Evolutionary conservation across 1,139 yeast species (phyloP).

Genomic region (Pichia sorboxylosa): DNA sequence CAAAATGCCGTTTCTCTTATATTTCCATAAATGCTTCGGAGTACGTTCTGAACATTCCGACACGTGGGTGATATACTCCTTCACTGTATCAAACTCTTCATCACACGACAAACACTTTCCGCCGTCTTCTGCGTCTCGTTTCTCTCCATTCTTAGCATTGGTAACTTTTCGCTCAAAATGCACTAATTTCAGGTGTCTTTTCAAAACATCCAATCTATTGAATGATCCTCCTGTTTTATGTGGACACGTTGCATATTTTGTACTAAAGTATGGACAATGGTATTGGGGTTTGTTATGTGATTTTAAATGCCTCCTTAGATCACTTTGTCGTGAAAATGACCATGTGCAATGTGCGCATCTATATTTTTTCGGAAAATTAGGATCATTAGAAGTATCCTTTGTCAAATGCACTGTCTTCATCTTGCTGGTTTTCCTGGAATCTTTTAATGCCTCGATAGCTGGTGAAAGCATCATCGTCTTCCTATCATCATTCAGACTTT

Average conservation of each 20-base stretch:
- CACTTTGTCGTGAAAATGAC: constrained; percentile 59
- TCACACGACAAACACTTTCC: constrained; percentile 22
- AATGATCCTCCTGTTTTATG: constrained; percentile 66
- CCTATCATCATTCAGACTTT: too few relatives aligned
- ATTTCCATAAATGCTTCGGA: constrained; percentile 23
- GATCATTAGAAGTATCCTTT: constrained; percentile 14
- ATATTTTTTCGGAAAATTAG: constrained; percentile 28
- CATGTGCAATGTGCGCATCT: constrained; percentile 52
- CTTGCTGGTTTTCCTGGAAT: background rate
- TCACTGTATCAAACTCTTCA: constrained; percentile 36
- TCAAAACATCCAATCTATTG: constrained; percentile 56
- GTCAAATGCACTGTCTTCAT: constrained; percentile 1
- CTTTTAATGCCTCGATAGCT: background rate
- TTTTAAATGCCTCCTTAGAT: constrained; percentile 51
- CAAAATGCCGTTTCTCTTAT: constrained; percentile 21
- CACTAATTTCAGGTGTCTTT: constrained; percentile 55
- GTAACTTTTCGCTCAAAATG: constrained; percentile 43
- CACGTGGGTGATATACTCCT: constrained; percentile 55
- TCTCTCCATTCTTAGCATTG: constrained; percentile 11
- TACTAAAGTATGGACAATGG: constrained; percentile 61
- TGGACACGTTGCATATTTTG: constrained; percentile 45
- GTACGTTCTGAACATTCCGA: constrained; percentile 41
- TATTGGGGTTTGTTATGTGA: constrained; percentile 55
- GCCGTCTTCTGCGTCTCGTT: constrained; percentile 14
- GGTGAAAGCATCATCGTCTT: background rate